phyloP scores from a whole-genome alignment of 805 yeast genomes.

The Metschnikowia similis region DNA sequence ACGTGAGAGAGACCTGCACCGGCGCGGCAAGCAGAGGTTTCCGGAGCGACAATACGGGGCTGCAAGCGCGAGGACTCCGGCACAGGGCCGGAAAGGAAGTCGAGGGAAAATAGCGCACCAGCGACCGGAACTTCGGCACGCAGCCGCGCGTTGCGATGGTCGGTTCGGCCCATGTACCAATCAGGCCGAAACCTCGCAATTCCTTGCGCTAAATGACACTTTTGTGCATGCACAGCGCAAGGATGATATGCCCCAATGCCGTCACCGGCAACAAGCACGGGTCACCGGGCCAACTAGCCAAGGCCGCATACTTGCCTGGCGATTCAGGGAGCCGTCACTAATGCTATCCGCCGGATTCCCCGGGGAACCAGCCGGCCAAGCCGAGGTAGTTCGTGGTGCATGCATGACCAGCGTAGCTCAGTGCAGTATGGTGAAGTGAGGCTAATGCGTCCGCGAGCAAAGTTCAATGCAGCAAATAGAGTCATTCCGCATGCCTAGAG shows the following conservation, averaged over 20 bases:
- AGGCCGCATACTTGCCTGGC: background rate
- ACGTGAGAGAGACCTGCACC: no score
- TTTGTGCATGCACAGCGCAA: slow-evolving; percentile 1
- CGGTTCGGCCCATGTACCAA: slow-evolving; percentile 1
- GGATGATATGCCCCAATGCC: background rate
- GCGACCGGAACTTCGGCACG: slow-evolving; percentile 2
- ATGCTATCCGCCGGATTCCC: background rate
- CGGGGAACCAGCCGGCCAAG: no score
- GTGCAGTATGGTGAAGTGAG: no score
- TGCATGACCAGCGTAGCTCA: no score
- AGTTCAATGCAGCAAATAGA: no score
- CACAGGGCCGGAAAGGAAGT: background rate
- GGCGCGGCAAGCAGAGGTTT: no score
- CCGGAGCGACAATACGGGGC: no score
- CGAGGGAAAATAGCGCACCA: slow-evolving; percentile 1
- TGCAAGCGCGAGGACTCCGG: no score
- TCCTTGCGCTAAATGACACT: background rate
- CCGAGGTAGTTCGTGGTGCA: no score
- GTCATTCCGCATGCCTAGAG: no score
- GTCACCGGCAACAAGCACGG: background rate
- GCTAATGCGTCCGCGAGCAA: no score
- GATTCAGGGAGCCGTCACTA: background rate
- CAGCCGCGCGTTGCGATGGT: background rate
- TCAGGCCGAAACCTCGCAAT: background rate
- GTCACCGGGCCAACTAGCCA: background rate